Percentiles rank a stretch among this genome's conserved stretches.
These are phyloP conservation scores for Somion occarium DNA, from an alignment of 1,284 basidiomycete genomes.

Conservation along the genomic window DNA sequence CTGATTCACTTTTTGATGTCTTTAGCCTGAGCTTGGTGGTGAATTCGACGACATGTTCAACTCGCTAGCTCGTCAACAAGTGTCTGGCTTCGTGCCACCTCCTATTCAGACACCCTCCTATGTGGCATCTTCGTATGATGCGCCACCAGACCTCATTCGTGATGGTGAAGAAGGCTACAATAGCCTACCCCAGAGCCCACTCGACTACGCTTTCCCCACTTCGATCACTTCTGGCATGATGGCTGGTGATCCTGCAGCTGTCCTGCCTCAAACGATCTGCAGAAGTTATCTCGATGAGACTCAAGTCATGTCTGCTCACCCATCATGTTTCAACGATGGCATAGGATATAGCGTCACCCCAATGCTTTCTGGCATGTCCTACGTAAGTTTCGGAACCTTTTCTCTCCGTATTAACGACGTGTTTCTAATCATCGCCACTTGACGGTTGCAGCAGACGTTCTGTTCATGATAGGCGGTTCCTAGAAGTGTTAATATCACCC, in stretches of 20 bases:
- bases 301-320: background rate
- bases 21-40: conserved; percentile 15
- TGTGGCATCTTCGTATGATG: background rate
- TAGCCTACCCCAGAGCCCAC: conserved; percentile 26
- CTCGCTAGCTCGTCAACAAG: background rate
- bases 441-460: background rate
- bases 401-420: background rate
- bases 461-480: background rate
- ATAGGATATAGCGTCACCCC: background rate
- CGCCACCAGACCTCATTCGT: conserved; percentile 21
- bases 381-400: conserved; percentile 3
- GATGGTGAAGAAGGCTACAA: conserved; percentile 27
- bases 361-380: conserved; percentile 1
- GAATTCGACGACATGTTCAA: conserved; percentile 13
- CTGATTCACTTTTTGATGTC: conserved; percentile 1
- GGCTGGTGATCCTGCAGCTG: background rate
- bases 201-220: conserved; percentile 21
- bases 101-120: background rate
- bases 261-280: background rate
- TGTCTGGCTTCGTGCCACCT: background rate
- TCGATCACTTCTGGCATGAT: conserved; percentile 5
- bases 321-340: background rate
- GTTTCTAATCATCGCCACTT: background rate
- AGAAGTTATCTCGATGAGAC: background rate
- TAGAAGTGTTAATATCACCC: no score